Percentiles rank a stretch among this genome's conserved stretches.
Conservation (phyloP, 345 rosid species). For the Turnera subulata region DNA sequence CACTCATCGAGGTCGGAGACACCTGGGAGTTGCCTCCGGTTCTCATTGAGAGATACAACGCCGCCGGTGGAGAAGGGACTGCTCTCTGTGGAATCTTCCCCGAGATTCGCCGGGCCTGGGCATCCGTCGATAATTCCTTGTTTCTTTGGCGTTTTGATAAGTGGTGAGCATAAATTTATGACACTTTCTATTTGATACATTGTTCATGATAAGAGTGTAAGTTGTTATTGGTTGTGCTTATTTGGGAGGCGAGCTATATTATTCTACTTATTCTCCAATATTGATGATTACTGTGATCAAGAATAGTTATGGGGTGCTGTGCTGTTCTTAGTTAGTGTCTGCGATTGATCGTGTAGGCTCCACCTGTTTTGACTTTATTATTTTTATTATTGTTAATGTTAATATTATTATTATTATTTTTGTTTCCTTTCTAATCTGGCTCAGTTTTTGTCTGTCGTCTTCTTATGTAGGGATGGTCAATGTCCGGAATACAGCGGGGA, state of each 20-base stretch:
- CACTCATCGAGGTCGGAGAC: slow-evolving; percentile 71
- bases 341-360: too few relatives aligned
- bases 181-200: background rate
- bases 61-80: slow-evolving; percentile 95
- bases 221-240: too few relatives aligned
- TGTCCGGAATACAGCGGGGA: slow-evolving; percentile 87
- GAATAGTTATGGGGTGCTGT: too few relatives aligned
- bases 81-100: slow-evolving; percentile 96
- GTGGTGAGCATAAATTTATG: slow-evolving; percentile 42
- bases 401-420: background rate
- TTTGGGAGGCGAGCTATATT: too few relatives aligned
- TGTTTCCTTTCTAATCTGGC: background rate
- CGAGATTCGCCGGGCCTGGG: slow-evolving; percentile 93
- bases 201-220: background rate
- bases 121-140: slow-evolving; percentile 84
- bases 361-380: background rate
- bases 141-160: slow-evolving; percentile 97
- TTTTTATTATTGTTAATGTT: background rate
- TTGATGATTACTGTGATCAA: too few relatives aligned
- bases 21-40: slow-evolving; percentile 83
- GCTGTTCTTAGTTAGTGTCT: too few relatives aligned
- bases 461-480: slow-evolving; percentile 74
- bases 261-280: too few relatives aligned
- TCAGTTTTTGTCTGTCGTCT: slow-evolving; percentile 12
- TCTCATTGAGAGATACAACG: slow-evolving; percentile 80